Base-by-base conservation (phyloP, 345 rosid genomes). In the Hirschfeldia incana region DNA sequence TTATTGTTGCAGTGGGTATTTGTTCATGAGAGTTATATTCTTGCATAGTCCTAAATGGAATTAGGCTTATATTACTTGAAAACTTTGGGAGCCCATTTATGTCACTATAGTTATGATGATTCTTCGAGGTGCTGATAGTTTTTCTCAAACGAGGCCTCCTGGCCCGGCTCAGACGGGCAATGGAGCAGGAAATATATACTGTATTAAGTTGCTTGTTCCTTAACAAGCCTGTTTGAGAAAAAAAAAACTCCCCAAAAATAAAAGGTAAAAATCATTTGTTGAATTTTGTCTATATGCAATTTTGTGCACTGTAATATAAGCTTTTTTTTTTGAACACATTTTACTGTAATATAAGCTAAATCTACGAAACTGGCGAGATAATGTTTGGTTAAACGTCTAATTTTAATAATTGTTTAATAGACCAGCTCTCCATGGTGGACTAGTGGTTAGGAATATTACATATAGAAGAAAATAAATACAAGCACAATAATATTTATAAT, bases 31-130 rank as follows among this genome's bases (percentile, higher is more conserved):
- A 67, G 17, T 29, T 3, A 30, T 53, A 69, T 10, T 53, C 17
- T 53, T 32, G 16, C 28, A 49, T 30, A 15, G 42, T 32, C 33
- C 42, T 15, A 36, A 21, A 34, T 36, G 2, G 0, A 37, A 4
- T 27, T 59, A 59, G 76, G 76, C 42, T 28, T 60, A 72, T 30
- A 15, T 49, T 39, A 29, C 29, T 72, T 61, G 59, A 61, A 70
- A 34, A 3, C 1, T 57, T 42, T 4, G 59, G 42, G 33, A 72
- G 46, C 68, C 60, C 68, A 62, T 29, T 29, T 29, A 44, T 30
- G 28, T 16, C 8, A 15, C 17, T 12, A 49, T 34, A 37, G 46
- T 42, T 15, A 37, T 27, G 67, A 32, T 12, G 58, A 60, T 39
- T 60, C 9, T 71, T 13, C 9, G 11, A 60, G 28, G 42, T 27